Evolutionary conservation across 768 basidiomycete genomes (phyloP).

Genomic region (Tulasnella sp.): DNA sequence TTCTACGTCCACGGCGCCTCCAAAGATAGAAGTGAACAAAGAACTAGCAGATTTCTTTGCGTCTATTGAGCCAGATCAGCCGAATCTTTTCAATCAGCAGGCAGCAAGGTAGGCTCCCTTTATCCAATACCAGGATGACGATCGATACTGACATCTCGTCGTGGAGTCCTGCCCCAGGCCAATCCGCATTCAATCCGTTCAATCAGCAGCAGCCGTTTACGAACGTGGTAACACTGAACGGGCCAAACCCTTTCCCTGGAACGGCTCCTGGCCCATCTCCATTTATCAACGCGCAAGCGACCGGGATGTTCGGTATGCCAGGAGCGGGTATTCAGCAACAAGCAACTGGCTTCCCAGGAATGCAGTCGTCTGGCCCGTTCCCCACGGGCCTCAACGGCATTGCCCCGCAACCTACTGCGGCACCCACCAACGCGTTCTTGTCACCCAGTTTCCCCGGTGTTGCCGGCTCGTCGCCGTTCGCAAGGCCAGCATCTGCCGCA

Average conservation of each 20-base stretch:
- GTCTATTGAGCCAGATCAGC: conserved; percentile 74
- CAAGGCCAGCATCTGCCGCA: conserved; percentile 6
- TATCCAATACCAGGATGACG: not conserved
- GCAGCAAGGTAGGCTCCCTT: conserved; percentile 26
- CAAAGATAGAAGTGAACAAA: conserved; percentile 30
- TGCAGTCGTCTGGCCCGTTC: not conserved
- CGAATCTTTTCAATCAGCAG: conserved; percentile 58
- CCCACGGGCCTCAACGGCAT: not conserved
- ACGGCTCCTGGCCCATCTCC: conserved; percentile 31
- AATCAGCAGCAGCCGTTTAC: conserved; percentile 39
- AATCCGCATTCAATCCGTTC: conserved; percentile 68
- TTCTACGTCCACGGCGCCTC: conserved; percentile 7
- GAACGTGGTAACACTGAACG: conserved; percentile 31
- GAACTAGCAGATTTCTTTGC: conserved; percentile 75
- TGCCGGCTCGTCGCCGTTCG: not conserved
- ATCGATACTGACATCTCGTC: not conserved
- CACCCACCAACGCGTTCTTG: not conserved
- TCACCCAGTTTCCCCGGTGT: not conserved
- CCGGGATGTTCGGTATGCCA: conserved; percentile 23
- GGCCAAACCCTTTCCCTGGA: conserved; percentile 22
- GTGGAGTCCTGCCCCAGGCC: conserved; percentile 21
- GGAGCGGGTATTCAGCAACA: conserved; percentile 31
- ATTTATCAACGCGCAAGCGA: conserved; percentile 32
- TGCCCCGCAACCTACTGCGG: conserved; percentile 2
- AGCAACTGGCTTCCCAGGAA: conserved; percentile 40